Percentiles rank a stretch among this genome's conserved stretches.
Evolutionary conservation across 345 rosid species (phyloP).

Genomic region (Carallia pectinifolia): DNA sequence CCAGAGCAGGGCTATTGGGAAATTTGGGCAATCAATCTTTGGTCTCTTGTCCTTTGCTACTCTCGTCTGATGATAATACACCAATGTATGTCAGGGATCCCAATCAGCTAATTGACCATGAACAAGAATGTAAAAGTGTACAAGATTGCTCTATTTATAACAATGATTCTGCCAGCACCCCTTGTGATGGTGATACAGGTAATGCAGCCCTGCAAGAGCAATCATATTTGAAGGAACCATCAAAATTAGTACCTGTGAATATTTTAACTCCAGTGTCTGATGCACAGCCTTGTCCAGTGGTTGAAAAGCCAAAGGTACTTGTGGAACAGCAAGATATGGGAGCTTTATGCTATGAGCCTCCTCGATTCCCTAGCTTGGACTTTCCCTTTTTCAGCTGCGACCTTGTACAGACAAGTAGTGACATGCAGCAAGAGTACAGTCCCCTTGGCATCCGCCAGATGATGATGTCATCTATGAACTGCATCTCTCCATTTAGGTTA

Average conservation of each 20-base stretch:
- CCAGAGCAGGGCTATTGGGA: constrained; percentile 41
- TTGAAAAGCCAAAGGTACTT: constrained; percentile 32
- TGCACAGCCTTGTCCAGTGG: constrained; percentile 37
- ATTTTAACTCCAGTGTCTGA: constrained; percentile 49
- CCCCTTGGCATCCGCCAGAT: constrained; percentile 97
- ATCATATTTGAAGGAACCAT: constrained; percentile 51
- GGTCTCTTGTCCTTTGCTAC: constrained; percentile 31
- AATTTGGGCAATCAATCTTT: constrained; percentile 47
- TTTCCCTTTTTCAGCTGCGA: constrained; percentile 95
- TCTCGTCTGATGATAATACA: constrained; percentile 35
- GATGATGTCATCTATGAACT: constrained; percentile 79
- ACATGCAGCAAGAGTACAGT: constrained; percentile 88
- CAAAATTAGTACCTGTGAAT: constrained; percentile 61
- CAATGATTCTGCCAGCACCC: constrained; percentile 44
- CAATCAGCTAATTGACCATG: constrained; percentile 37
- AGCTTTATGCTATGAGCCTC: constrained; percentile 92
- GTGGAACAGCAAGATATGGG: constrained; percentile 55
- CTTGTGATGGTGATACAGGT: constrained; percentile 31
- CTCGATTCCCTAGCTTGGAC: constrained; percentile 91
- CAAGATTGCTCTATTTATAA: constrained; percentile 46
- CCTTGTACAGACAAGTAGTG: constrained; percentile 64
- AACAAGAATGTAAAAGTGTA: constrained; percentile 37
- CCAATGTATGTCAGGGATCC: constrained; percentile 36
- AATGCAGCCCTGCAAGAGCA: constrained; percentile 41
- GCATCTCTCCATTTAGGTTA: constrained; percentile 79